Percentiles rank a stretch among this genome's conserved stretches.
Conservation (phyloP, 1,139 yeast genomes). For the Diutina sp. region DNA sequence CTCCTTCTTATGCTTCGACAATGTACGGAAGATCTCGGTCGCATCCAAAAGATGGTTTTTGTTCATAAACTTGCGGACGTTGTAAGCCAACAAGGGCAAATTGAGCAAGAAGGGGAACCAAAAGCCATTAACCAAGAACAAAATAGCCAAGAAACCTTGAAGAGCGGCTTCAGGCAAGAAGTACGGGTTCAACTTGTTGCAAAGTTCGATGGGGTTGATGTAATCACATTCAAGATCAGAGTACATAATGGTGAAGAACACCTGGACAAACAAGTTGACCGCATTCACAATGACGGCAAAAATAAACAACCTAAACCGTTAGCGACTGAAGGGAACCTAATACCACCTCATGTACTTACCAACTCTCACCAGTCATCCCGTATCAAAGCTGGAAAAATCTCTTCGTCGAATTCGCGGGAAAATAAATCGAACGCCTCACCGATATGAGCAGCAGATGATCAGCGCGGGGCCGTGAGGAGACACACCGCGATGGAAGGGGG, state of each 20-base stretch:
- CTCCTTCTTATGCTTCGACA: slow-evolving; percentile 87
- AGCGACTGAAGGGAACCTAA: background rate
- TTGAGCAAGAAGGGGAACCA: slow-evolving; percentile 87
- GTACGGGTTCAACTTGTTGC: slow-evolving; percentile 83
- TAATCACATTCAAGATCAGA: slow-evolving; percentile 84
- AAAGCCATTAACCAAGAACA: slow-evolving; percentile 79
- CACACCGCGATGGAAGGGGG: background rate
- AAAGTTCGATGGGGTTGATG: slow-evolving; percentile 92
- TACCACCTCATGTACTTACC: slow-evolving; percentile 10
- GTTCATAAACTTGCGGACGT: slow-evolving; percentile 57
- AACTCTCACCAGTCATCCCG: slow-evolving; percentile 15
- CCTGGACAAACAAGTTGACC: slow-evolving; percentile 51
- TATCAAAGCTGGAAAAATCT: background rate
- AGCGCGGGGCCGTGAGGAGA: background rate
- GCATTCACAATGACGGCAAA: slow-evolving; percentile 82
- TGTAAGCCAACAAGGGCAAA: slow-evolving; percentile 76
- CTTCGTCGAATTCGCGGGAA: background rate
- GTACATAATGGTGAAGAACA: slow-evolving; percentile 10
- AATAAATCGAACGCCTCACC: background rate
- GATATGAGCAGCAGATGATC: background rate
- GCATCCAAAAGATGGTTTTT: slow-evolving; percentile 90
- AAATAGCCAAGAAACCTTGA: slow-evolving; percentile 59
- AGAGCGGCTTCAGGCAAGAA: slow-evolving; percentile 84
- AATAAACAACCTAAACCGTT: slow-evolving; percentile 46
- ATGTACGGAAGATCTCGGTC: slow-evolving; percentile 92